Evolutionary conservation across 768 basidiomycete species (phyloP).

Genomic region (Tricholoma sp.): DNA sequence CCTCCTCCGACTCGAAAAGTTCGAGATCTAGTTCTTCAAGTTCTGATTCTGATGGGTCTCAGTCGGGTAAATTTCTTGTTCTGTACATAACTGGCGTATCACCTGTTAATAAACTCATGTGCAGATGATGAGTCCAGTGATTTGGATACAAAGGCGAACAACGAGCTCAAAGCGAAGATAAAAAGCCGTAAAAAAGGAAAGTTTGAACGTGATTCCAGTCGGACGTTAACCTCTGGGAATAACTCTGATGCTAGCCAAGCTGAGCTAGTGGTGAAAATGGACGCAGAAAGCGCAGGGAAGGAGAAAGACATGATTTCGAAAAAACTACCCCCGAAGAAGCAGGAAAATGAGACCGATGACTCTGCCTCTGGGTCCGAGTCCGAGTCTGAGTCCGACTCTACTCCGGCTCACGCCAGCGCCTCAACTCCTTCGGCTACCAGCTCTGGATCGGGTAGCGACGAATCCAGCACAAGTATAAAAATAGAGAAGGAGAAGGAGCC

Average conservation of each 20-base stretch:
- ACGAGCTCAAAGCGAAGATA: conserved; percentile 8
- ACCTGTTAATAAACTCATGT: not conserved
- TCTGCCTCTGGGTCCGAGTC: conserved; percentile 12
- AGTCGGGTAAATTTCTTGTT: conserved; percentile 18
- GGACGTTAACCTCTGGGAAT: conserved; percentile 16
- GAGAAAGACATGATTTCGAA: conserved; percentile 12
- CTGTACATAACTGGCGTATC: conserved; percentile 2
- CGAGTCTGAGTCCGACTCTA: conserved; percentile 21
- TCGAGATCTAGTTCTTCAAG: conserved; percentile 26
- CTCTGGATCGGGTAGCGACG: not conserved
- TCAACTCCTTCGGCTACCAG: not conserved
- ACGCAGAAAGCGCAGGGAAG: too few relatives aligned
- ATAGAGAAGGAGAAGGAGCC: not conserved
- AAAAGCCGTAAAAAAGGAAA: not conserved
- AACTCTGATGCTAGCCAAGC: conserved; percentile 6
- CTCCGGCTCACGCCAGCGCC: conserved; percentile 2
- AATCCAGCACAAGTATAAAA: not conserved
- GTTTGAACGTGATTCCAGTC: conserved; percentile 12
- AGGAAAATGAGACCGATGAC: not conserved
- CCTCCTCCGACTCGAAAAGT: conserved; percentile 14
- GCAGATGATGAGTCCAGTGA: conserved; percentile 35
- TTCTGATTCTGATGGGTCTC: conserved; percentile 23
- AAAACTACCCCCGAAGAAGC: conserved; percentile 2
- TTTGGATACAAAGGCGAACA: conserved; percentile 6
- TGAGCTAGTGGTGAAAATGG: not conserved